Evolutionary conservation across 2,329 filamentous ascomycete genomes (phyloP).

Genomic region (Talaromyces sp.): DNA sequence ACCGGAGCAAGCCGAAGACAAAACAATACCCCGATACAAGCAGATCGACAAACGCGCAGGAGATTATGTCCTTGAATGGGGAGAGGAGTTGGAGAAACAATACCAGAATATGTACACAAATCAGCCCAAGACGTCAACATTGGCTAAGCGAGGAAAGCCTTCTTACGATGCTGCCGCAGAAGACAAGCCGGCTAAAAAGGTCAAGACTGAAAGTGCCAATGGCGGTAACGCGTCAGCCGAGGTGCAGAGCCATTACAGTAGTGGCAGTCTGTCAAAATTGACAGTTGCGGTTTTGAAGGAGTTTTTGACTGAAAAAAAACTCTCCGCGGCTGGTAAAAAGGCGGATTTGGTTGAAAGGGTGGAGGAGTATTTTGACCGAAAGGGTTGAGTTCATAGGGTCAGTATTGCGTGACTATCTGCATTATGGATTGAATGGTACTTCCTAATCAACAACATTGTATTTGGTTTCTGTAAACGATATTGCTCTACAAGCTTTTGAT

Average conservation of each 20-base stretch:
- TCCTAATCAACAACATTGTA: background rate
- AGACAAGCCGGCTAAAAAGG: slow-evolving; percentile 42
- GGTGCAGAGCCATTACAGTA: slow-evolving; percentile 40
- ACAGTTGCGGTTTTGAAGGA: slow-evolving; percentile 47
- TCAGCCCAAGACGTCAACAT: slow-evolving; percentile 42
- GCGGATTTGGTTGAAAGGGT: slow-evolving; percentile 50
- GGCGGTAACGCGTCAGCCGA: slow-evolving; percentile 33
- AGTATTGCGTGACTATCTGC: background rate
- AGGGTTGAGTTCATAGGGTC: slow-evolving; percentile 24
- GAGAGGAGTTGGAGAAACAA: slow-evolving; percentile 61
- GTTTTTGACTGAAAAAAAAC: slow-evolving; percentile 44
- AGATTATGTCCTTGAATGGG: slow-evolving; percentile 73
- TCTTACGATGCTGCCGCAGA: slow-evolving; percentile 26
- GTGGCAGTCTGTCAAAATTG: slow-evolving; percentile 45
- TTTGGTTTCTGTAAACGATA: background rate
- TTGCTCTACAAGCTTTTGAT: background rate
- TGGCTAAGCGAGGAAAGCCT: slow-evolving; percentile 45
- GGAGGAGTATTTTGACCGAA: slow-evolving; percentile 47
- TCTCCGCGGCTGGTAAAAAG: slow-evolving; percentile 47
- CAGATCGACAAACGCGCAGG: slow-evolving; percentile 89
- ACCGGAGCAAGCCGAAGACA: slow-evolving; percentile 69
- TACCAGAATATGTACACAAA: slow-evolving; percentile 43
- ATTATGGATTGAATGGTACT: background rate
- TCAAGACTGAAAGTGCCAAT: slow-evolving; percentile 38
- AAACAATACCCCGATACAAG: slow-evolving; percentile 76